Conservation (phyloP, 306 rosid species). For the Inga leiocalycina region DNA sequence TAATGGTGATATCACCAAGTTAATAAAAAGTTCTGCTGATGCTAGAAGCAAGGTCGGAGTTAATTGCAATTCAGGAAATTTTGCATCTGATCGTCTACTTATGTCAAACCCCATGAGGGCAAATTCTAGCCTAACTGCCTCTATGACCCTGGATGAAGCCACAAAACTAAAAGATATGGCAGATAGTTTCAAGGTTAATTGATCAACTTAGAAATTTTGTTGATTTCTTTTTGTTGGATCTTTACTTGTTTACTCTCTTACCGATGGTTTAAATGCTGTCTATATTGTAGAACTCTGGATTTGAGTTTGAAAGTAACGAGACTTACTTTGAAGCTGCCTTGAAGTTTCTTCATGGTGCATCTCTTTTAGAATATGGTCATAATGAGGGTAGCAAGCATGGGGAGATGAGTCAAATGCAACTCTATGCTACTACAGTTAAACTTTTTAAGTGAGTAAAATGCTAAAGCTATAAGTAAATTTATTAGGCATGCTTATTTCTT, state of each 20-base stretch:
- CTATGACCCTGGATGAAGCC: slow-evolving; percentile 61
- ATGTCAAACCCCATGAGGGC: slow-evolving; percentile 48
- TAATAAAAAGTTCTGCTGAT: slow-evolving; percentile 41
- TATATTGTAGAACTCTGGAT: slow-evolving; percentile 58
- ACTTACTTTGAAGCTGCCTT: slow-evolving; percentile 87
- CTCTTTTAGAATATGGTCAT: slow-evolving; percentile 56
- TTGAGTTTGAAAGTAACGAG: slow-evolving; percentile 76
- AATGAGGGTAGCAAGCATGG: slow-evolving; percentile 58
- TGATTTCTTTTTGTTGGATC: slow-evolving; percentile 31
- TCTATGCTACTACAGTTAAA: slow-evolving; percentile 67
- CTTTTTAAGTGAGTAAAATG: slow-evolving; percentile 64
- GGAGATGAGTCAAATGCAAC: slow-evolving; percentile 65
- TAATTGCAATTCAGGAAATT: slow-evolving; percentile 36
- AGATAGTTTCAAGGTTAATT: slow-evolving; percentile 67
- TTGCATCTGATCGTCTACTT: slow-evolving; percentile 43
- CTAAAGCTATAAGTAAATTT: slow-evolving; percentile 16
- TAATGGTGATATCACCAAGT: slow-evolving; percentile 44
- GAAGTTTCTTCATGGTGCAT: slow-evolving; percentile 84
- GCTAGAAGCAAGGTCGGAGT: slow-evolving; percentile 34
- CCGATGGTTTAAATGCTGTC: slow-evolving; percentile 20
- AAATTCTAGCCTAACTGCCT: slow-evolving; percentile 52
- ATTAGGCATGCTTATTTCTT: neutral
- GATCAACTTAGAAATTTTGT: slow-evolving; percentile 36
- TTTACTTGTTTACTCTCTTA: slow-evolving; percentile 6
- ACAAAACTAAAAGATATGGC: slow-evolving; percentile 63